A percentile compares a stretch with the other conserved stretches of the same genome.
Evolutionary conservation across 2,329 filamentous ascomycete species (phyloP).

Genomic region (Penicillium sp.): DNA sequence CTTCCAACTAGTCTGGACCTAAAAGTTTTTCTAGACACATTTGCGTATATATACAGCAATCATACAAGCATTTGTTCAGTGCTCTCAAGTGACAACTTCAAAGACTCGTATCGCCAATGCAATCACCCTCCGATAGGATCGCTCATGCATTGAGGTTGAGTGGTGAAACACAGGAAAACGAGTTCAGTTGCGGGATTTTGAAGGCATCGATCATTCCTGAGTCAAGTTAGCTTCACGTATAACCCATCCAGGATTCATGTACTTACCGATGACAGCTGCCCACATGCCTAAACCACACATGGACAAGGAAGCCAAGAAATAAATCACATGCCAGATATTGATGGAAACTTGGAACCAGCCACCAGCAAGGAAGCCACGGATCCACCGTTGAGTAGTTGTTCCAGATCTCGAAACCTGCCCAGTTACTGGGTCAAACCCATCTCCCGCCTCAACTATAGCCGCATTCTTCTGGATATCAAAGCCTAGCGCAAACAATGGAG

Average conservation of each 20-base stretch:
- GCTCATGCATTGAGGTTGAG: constrained; percentile 21
- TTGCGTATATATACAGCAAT: neutral
- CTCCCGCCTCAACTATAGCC: constrained; percentile 23
- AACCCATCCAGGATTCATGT: neutral
- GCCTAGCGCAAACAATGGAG: constrained; percentile 36
- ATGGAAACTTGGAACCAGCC: constrained; percentile 20
- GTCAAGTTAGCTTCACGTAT: neutral
- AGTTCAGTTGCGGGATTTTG: constrained; percentile 25
- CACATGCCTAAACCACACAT: constrained; percentile 28
- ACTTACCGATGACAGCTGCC: constrained; percentile 25
- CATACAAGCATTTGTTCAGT: neutral
- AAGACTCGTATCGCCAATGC: neutral
- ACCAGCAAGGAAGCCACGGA: constrained; percentile 26
- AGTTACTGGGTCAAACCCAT: constrained; percentile 22
- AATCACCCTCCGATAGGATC: neutral
- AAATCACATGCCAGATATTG: constrained; percentile 28
- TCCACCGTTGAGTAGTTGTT: constrained; percentile 11
- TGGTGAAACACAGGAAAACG: constrained; percentile 32
- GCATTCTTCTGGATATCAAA: constrained; percentile 30
- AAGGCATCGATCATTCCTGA: constrained; percentile 31
- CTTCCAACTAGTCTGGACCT: neutral
- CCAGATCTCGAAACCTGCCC: constrained; percentile 16
- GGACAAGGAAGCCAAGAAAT: constrained; percentile 24
- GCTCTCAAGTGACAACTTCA: neutral
- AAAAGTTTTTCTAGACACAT: neutral